Evolutionary conservation across 345 rosid genomes (phyloP).

Genomic region (Eucalyptus marginata): DNA sequence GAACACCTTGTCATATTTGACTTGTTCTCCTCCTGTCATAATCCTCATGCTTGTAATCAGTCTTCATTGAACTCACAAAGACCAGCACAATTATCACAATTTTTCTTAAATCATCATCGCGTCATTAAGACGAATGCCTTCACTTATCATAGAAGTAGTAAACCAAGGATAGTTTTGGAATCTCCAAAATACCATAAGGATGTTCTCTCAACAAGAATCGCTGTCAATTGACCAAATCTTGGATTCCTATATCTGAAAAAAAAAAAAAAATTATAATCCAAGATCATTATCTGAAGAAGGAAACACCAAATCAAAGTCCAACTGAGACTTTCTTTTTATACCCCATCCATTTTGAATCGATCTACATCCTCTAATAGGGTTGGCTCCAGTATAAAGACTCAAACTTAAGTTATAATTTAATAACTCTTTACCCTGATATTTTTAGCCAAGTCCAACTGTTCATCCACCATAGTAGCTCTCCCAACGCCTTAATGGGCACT

Average conservation of each 20-base stretch:
- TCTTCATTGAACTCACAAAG: neutral
- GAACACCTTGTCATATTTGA: too few relatives aligned
- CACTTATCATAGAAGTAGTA: neutral
- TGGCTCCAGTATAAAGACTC: too few relatives aligned
- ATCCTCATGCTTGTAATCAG: too few relatives aligned
- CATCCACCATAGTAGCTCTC: neutral
- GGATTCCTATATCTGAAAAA: neutral
- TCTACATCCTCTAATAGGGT: neutral
- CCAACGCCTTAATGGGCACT: neutral
- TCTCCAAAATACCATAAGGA: neutral
- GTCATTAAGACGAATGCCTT: accelerated
- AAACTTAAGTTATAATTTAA: too few relatives aligned
- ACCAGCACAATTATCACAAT: too few relatives aligned
- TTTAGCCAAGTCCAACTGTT: too few relatives aligned
- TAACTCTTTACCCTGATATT: too few relatives aligned
- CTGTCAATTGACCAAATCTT: neutral
- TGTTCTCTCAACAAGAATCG: too few relatives aligned
- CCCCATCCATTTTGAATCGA: neutral
- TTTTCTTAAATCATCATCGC: neutral
- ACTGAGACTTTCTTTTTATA: neutral
- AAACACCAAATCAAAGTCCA: neutral
- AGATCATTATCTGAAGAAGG: neutral
- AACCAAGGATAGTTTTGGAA: neutral
- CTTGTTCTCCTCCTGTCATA: too few relatives aligned
- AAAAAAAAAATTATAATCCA: neutral